Evolutionary conservation across 1,284 basidiomycete genomes (phyloP).

Genomic region (Ceratorhiza oryzae-sativae): DNA sequence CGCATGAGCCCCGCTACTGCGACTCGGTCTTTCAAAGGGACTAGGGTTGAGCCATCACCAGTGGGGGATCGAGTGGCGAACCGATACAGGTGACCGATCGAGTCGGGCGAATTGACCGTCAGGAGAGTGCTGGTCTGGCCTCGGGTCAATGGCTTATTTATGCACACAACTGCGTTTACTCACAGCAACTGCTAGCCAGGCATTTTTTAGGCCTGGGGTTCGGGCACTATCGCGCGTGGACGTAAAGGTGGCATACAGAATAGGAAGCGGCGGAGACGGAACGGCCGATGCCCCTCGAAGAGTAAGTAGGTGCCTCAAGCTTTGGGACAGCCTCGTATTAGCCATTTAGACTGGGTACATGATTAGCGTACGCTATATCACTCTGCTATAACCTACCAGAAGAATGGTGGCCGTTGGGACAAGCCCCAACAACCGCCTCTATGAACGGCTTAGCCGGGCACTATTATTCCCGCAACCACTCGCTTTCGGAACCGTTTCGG

Average conservation of each 20-base stretch:
- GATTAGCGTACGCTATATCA: neutral
- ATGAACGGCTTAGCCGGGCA: neutral
- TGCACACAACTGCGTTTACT: constrained; percentile 47
- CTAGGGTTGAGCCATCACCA: constrained; percentile 44
- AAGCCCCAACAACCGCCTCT: neutral
- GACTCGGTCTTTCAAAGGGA: constrained; percentile 62
- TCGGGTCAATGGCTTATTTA: constrained; percentile 26
- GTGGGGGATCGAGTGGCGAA: constrained; percentile 65
- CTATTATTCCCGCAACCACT: neutral
- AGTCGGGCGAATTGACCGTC: constrained; percentile 81
- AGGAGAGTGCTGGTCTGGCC: constrained; percentile 80
- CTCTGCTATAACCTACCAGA: neutral
- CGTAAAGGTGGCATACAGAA: constrained; percentile 20
- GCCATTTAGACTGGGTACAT: neutral
- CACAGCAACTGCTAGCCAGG: constrained; percentile 82
- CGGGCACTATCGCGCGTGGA: constrained; percentile 15
- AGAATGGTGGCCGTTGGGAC: neutral
- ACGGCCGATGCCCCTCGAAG: constrained; percentile 36
- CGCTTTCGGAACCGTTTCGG: neutral
- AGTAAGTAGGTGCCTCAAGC: constrained; percentile 30
- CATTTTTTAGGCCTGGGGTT: constrained; percentile 23
- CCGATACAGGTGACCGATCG: constrained; percentile 78
- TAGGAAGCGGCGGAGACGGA: constrained; percentile 14
- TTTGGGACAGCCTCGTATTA: constrained; percentile 18
- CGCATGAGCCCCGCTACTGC: constrained; percentile 81